These are phyloP conservation scores for Pouteria glomerata DNA, from an alignment of 148 eudicot genomes.

Conservation along the genomic window DNA sequence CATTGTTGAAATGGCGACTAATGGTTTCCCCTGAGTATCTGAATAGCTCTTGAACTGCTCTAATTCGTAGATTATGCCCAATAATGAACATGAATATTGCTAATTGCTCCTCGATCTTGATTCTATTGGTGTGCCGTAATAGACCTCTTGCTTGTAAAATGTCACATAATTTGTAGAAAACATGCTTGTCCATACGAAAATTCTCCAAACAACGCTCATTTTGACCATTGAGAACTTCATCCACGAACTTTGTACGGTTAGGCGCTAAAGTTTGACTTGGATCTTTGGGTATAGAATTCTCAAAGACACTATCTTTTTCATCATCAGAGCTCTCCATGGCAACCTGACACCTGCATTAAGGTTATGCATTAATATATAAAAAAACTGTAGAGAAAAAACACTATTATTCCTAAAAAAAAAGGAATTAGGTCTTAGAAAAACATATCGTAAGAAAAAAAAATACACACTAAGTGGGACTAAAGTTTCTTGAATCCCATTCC, in stretches of 20 bases:
- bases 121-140: constrained; percentile 29
- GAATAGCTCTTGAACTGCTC: constrained; percentile 37
- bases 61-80: constrained; percentile 37
- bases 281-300: constrained; percentile 13
- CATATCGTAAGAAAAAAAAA: too few relatives aligned
- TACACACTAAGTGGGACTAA: too few relatives aligned
- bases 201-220: constrained; percentile 33
- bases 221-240: constrained; percentile 34
- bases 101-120: constrained; percentile 41
- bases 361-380: too few relatives aligned
- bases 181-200: constrained; percentile 41
- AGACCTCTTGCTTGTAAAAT: constrained; percentile 28
- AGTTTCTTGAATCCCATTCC: too few relatives aligned
- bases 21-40: constrained; percentile 45
- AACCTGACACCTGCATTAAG: too few relatives aligned
- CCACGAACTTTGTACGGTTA: constrained; percentile 30
- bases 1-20: constrained; percentile 45
- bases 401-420: too few relatives aligned
- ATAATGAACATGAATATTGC: constrained; percentile 40
- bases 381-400: too few relatives aligned
- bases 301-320: constrained; percentile 16
- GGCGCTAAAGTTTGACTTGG: not conserved
- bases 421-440: too few relatives aligned
- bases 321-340: constrained; percentile 35
- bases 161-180: constrained; percentile 33